phyloP scores from a whole-genome alignment of 2,329 filamentous ascomycete genomes.

The Talaromyces pinophilus region DNA sequence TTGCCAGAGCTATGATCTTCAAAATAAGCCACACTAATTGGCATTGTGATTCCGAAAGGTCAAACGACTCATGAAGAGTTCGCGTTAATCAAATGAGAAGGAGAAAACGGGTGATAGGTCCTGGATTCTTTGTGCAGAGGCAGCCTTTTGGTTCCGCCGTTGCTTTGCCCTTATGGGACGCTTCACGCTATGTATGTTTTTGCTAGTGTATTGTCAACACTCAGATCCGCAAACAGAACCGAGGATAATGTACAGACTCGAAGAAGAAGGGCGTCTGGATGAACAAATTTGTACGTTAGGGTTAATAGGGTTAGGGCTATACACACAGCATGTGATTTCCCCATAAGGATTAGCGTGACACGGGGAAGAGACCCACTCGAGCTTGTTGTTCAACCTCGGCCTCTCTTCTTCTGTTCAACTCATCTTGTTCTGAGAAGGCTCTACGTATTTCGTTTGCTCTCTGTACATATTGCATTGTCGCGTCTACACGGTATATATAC shows the following conservation, averaged over 20 bases:
- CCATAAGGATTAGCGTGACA: constrained; percentile 10
- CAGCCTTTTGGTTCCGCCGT: not conserved
- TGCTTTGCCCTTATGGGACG: no score
- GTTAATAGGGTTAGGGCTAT: not conserved
- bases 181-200: no score
- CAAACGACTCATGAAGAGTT: not conserved
- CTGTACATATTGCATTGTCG: not conserved
- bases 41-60: not conserved
- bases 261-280: not conserved
- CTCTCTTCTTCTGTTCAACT: not conserved
- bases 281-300: not conserved
- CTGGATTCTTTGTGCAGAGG: not conserved
- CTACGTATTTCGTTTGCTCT: not conserved
- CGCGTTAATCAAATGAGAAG: not conserved
- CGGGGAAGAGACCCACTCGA: constrained; percentile 18
- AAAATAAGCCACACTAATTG: not conserved
- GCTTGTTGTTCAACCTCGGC: constrained; percentile 20
- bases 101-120: not conserved
- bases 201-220: no score
- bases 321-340: not conserved
- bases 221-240: no score
- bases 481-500: not conserved
- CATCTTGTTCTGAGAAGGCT: not conserved
- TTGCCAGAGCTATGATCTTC: not conserved
- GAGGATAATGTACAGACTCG: not conserved